Evolutionary conservation across 805 yeast genomes (phyloP).

Genomic region (Saccharomycopsis oosterbeekiorum): DNA sequence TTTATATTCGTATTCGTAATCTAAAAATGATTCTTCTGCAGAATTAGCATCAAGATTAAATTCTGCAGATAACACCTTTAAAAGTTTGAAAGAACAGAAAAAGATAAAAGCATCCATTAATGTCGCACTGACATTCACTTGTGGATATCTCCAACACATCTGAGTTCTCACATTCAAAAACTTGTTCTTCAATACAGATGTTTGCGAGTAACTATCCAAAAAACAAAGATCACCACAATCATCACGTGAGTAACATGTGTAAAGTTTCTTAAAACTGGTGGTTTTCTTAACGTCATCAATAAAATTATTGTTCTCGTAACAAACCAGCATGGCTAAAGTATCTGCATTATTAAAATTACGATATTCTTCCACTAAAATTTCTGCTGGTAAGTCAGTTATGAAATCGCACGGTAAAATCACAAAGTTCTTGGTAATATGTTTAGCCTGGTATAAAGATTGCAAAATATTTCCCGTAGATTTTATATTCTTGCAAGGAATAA

Average conservation of each 20-base stretch:
- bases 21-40: constrained; percentile 5
- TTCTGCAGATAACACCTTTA: constrained; percentile 36
- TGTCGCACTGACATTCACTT: constrained; percentile 64
- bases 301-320: constrained; percentile 65
- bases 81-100: constrained; percentile 46
- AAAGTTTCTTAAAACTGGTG: constrained; percentile 37
- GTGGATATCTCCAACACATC: constrained; percentile 82
- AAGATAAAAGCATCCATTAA: constrained; percentile 66
- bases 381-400: constrained; percentile 86
- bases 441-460: constrained; percentile 34
- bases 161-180: constrained; percentile 72
- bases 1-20: constrained; percentile 27
- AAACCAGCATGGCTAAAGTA: constrained; percentile 60
- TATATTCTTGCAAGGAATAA: constrained; percentile 33
- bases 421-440: constrained; percentile 38
- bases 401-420: constrained; percentile 93
- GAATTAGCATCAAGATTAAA: not conserved
- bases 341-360: constrained; percentile 60
- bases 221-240: constrained; percentile 32
- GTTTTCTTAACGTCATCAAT: constrained; percentile 62
- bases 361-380: constrained; percentile 73
- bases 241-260: constrained; percentile 53
- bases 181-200: constrained; percentile 61
- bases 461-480: constrained; percentile 57
- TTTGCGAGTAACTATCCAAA: constrained; percentile 63